Conservation (phyloP, 1,139 yeast genomes). For the Pichia cactophila region DNA sequence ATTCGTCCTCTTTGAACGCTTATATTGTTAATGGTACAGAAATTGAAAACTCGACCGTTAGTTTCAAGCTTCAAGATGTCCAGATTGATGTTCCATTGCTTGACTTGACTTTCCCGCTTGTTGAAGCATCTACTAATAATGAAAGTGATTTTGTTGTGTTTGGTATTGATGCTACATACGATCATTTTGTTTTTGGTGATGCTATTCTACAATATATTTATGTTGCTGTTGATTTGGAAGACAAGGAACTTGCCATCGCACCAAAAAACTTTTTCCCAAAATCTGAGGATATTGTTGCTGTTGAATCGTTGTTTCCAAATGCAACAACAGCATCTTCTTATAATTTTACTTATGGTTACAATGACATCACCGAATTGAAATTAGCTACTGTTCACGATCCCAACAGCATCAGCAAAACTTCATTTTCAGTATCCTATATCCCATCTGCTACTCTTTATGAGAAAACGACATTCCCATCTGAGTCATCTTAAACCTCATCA, state of each 20-base stretch:
- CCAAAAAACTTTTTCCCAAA: constrained; percentile 40
- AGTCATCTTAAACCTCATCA: not conserved
- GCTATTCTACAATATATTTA: constrained; percentile 63
- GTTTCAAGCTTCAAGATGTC: constrained; percentile 41
- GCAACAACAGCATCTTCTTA: constrained; percentile 12
- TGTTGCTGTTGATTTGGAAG: constrained; percentile 67
- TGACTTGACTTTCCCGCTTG: constrained; percentile 13
- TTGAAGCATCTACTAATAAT: constrained; percentile 7
- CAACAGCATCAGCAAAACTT: constrained; percentile 7
- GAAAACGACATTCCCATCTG: not conserved
- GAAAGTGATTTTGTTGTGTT: constrained; percentile 27
- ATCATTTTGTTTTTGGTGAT: constrained; percentile 50
- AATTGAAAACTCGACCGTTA: constrained; percentile 30
- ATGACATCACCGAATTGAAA: constrained; percentile 12
- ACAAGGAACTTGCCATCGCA: constrained; percentile 56
- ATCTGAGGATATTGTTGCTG: constrained; percentile 28
- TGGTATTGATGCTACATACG: constrained; percentile 27
- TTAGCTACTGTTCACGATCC: constrained; percentile 12
- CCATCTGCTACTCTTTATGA: constrained; percentile 9
- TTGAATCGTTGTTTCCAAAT: constrained; percentile 9
- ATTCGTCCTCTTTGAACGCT: constrained; percentile 25
- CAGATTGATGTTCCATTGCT: constrained; percentile 38
- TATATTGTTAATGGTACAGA: constrained; percentile 29
- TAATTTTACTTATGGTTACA: constrained; percentile 11
- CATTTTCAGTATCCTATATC: constrained; percentile 8